Conservation (phyloP, 768 basidiomycete genomes). For the Crepidotus variabilis region DNA sequence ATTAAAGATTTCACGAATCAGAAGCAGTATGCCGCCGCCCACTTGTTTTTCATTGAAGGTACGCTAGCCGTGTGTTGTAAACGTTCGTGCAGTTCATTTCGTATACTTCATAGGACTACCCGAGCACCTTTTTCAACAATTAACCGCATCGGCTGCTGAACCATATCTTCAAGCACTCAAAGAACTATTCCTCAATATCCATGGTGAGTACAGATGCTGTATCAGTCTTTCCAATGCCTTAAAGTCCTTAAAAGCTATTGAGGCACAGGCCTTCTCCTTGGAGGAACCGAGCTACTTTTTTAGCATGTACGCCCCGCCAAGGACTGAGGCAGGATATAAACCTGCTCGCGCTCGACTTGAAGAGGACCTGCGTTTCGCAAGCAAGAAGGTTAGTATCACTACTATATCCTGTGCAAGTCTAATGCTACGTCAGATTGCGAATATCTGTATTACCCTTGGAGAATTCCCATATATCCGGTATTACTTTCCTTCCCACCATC, state of each 20-base stretch:
- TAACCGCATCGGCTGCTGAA: conserved; percentile 74
- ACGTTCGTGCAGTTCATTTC: neutral
- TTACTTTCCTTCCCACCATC: conserved; percentile 80
- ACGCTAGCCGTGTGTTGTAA: conserved; percentile 9
- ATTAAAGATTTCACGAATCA: conserved; percentile 74
- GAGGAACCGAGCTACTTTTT: conserved; percentile 80
- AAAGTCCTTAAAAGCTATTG: conserved; percentile 52
- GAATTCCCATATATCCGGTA: conserved; percentile 94
- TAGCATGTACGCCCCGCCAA: conserved; percentile 83
- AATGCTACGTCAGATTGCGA: conserved; percentile 58
- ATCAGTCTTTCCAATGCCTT: no score
- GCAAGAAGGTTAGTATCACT: conserved; percentile 53
- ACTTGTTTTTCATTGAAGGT: conserved; percentile 94
- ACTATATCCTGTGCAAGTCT: neutral
- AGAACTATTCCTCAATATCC: conserved; percentile 91
- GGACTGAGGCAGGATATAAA: conserved; percentile 62
- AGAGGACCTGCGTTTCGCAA: conserved; percentile 78
- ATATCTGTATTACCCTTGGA: conserved; percentile 84
- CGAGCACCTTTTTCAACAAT: conserved; percentile 70
- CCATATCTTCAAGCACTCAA: conserved; percentile 72
- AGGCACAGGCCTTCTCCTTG: conserved; percentile 82
- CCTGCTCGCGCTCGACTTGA: conserved; percentile 73
- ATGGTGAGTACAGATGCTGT: conserved; percentile 53
- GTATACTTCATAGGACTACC: conserved; percentile 52
- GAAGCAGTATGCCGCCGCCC: conserved; percentile 76